Percentiles rank a stretch among this genome's conserved stretches.
These are phyloP conservation scores for Penicillium frequentans DNA, from an alignment of 2,329 filamentous ascomycete species.

Conservation along the genomic window DNA sequence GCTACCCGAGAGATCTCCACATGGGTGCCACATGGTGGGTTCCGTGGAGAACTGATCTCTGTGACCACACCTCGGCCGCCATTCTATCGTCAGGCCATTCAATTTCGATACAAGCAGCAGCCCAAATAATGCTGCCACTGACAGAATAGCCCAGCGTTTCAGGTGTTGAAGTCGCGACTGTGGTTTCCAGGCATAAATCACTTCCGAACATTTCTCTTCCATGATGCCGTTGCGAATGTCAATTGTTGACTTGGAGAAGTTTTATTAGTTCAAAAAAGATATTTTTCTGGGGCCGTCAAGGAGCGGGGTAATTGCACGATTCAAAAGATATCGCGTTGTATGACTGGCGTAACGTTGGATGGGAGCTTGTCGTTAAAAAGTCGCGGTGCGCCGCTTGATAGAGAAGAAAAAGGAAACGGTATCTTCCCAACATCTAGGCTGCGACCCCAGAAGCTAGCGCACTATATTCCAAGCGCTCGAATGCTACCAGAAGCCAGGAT, in stretches of 20 bases:
- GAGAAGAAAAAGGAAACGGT: too few species aligned
- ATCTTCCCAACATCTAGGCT: too few species aligned
- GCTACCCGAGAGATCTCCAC: slow-evolving; percentile 39
- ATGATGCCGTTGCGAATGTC: not conserved
- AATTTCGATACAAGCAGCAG: not conserved
- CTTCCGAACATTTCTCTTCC: not conserved
- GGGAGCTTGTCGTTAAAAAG: too few species aligned
- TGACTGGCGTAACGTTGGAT: too few species aligned
- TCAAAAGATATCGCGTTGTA: too few species aligned
- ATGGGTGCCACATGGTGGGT: slow-evolving; percentile 35
- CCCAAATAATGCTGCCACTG: not conserved
- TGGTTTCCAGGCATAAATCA: not conserved
- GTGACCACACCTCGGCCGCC: not conserved
- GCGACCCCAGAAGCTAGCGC: too few species aligned
- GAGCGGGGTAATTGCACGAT: too few species aligned
- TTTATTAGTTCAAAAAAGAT: too few species aligned
- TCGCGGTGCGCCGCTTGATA: too few species aligned
- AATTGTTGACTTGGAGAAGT: not conserved
- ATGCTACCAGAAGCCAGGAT: too few species aligned
- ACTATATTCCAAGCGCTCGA: too few species aligned
- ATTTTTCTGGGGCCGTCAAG: too few species aligned
- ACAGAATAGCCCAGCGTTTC: not conserved
- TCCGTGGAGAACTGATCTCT: not conserved
- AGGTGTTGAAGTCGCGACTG: not conserved
- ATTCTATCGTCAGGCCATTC: not conserved